These are phyloP conservation scores for Chlorella sp. DNA, from an alignment of 139 green algal genomes.

Conservation along the genomic window DNA sequence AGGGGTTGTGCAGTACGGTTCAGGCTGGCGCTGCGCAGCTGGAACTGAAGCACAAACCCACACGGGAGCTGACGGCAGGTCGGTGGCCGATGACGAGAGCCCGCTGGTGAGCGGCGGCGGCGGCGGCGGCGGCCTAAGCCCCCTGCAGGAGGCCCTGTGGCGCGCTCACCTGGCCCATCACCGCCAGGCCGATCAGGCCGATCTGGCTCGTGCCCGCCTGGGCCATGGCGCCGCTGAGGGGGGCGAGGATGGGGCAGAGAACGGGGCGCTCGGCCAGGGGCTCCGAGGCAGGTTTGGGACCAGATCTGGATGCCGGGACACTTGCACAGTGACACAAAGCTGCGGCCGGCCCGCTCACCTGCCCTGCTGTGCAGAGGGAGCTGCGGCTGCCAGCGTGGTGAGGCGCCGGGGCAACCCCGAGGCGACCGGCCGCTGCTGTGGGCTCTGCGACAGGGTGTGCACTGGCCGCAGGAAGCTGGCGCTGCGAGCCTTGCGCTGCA, in stretches of 20 bases:
- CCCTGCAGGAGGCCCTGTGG: background rate
- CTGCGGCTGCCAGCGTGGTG: background rate
- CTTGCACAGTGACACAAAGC: no score
- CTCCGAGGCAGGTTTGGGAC: no score
- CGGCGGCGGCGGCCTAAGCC: background rate
- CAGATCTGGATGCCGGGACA: no score
- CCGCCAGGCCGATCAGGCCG: conserved; percentile 94
- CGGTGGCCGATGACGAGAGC: background rate
- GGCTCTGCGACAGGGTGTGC: no score
- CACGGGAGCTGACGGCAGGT: background rate
- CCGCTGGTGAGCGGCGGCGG: background rate
- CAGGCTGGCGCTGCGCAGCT: no score
- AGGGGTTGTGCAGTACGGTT: no score
- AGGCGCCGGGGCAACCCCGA: background rate
- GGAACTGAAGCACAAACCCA: no score
- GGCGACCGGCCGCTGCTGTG: no score
- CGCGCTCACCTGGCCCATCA: conserved; percentile 93
- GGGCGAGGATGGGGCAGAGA: background rate
- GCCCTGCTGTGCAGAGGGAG: background rate
- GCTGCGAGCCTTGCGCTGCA: no score
- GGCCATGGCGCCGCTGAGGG: conserved; percentile 7
- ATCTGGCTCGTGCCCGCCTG: conserved; percentile 64
- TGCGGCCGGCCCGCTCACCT: background rate
- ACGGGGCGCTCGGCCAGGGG: no score
- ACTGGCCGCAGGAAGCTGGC: no score